phyloP scores from a whole-genome alignment of 1,284 basidiomycete species.

The Cerioporus squamosus region DNA sequence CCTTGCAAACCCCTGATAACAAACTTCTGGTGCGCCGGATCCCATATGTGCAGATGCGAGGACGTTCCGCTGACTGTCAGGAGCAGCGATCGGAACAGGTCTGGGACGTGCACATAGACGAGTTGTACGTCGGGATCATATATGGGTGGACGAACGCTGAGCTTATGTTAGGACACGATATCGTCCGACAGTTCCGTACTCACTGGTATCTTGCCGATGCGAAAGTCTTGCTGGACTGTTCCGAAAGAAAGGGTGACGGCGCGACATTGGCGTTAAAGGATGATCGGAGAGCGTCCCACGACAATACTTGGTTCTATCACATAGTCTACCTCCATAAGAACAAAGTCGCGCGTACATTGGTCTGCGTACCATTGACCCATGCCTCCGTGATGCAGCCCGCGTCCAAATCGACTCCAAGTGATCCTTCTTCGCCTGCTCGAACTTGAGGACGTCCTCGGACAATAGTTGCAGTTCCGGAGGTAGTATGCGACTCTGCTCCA shows the following conservation, averaged over 20 bases:
- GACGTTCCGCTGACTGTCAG: conserved; percentile 65
- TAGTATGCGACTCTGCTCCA: neutral
- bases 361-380: conserved; percentile 12
- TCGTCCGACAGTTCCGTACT: conserved; percentile 28
- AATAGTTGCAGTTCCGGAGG: conserved; percentile 17
- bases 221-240: conserved; percentile 56
- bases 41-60: conserved; percentile 67
- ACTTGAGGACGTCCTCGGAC: conserved; percentile 11
- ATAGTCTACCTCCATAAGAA: neutral
- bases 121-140: conserved; percentile 41
- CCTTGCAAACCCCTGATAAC: conserved; percentile 38
- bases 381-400: conserved; percentile 7
- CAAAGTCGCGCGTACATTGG: conserved; percentile 1
- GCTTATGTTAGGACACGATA: neutral
- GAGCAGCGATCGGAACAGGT: conserved; percentile 56
- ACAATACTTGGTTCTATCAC: conserved; percentile 45
- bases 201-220: conserved; percentile 61
- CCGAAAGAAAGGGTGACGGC: conserved; percentile 63
- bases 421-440: neutral
- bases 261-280: conserved; percentile 35
- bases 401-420: conserved; percentile 14
- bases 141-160: conserved; percentile 45
- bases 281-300: conserved; percentile 62
- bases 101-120: conserved; percentile 47
- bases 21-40: conserved; percentile 54